Percentiles rank a stretch among this genome's conserved stretches.
Conservation (phyloP, 1,139 yeast genomes). For the Pichia sp. region DNA sequence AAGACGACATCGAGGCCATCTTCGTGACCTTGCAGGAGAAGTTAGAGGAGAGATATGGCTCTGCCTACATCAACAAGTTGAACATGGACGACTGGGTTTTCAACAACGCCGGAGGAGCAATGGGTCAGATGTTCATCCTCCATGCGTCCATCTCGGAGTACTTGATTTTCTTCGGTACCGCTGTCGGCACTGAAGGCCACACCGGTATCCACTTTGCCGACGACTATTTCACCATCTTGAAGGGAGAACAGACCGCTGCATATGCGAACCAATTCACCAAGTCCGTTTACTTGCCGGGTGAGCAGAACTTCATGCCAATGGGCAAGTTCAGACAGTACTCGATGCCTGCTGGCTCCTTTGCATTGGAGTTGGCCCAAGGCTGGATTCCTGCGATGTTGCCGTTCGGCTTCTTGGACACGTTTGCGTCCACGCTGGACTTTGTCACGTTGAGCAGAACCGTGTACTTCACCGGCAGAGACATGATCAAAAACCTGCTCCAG, state of each 20-base stretch:
- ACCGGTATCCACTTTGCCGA: slow-evolving; percentile 94
- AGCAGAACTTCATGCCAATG: slow-evolving; percentile 69
- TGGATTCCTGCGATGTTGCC: slow-evolving; percentile 99
- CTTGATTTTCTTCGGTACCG: slow-evolving; percentile 81
- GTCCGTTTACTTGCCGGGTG: slow-evolving; percentile 74
- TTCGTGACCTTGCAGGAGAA: slow-evolving; percentile 58
- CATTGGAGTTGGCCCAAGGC: slow-evolving; percentile 95
- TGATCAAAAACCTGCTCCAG: slow-evolving; percentile 59
- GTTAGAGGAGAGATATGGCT: slow-evolving; percentile 60
- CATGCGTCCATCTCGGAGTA: slow-evolving; percentile 97
- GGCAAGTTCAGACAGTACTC: slow-evolving; percentile 79
- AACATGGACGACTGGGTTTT: slow-evolving; percentile 85
- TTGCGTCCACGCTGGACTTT: slow-evolving; percentile 77
- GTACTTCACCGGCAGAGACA: slow-evolving; percentile 71
- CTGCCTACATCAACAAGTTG: slow-evolving; percentile 58
- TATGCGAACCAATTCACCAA: slow-evolving; percentile 55
- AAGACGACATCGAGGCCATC: slow-evolving; percentile 57
- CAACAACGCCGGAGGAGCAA: slow-evolving; percentile 98
- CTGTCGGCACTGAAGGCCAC: slow-evolving; percentile 94
- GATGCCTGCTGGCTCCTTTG: slow-evolving; percentile 79
- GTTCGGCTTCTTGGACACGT: slow-evolving; percentile 80
- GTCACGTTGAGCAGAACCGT: slow-evolving; percentile 64
- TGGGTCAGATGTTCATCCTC: slow-evolving; percentile 94
- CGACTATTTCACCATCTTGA: slow-evolving; percentile 87
- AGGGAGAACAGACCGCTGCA: slow-evolving; percentile 76